These are phyloP conservation scores for Neopestalotiopsis rosae DNA, from an alignment of 2,329 filamentous ascomycete species.

Conservation along the genomic window DNA sequence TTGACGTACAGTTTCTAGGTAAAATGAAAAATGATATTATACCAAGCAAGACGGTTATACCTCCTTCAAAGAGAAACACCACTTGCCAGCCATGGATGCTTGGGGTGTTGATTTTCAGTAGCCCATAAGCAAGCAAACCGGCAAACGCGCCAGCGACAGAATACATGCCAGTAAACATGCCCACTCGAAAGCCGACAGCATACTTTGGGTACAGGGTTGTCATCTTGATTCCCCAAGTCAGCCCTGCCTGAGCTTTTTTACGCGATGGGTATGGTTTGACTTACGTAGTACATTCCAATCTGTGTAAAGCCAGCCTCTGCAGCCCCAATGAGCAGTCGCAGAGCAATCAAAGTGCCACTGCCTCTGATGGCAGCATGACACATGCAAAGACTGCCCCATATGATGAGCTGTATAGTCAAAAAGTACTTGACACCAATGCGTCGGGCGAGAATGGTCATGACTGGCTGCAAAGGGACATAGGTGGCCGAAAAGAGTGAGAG, in stretches of 20 bases:
- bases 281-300: constrained; percentile 26
- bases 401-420: constrained; percentile 20
- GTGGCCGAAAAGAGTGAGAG: constrained; percentile 29
- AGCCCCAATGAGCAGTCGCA: constrained; percentile 28
- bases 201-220: constrained; percentile 27
- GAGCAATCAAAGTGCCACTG: constrained; percentile 22
- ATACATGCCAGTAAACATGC: constrained; percentile 27
- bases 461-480: constrained; percentile 29
- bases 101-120: constrained; percentile 15
- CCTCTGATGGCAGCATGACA: constrained; percentile 24
- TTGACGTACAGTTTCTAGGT: constrained; percentile 25
- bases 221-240: constrained; percentile 7
- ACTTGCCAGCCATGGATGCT: constrained; percentile 24
- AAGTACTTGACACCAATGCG: constrained; percentile 26
- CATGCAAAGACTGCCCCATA: constrained; percentile 29
- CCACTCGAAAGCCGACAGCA: constrained; percentile 24
- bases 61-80: constrained; percentile 25
- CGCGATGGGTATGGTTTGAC: neutral
- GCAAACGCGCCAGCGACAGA: constrained; percentile 29
- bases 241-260: neutral
- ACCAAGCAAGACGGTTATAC: constrained; percentile 28
- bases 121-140: constrained; percentile 27
- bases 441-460: constrained; percentile 27
- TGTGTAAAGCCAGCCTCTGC: constrained; percentile 28
- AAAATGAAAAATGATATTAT: constrained; percentile 29